Evolutionary conservation across 2,329 filamentous ascomycete species (phyloP).

Genomic region (Acrocalymma vagum): DNA sequence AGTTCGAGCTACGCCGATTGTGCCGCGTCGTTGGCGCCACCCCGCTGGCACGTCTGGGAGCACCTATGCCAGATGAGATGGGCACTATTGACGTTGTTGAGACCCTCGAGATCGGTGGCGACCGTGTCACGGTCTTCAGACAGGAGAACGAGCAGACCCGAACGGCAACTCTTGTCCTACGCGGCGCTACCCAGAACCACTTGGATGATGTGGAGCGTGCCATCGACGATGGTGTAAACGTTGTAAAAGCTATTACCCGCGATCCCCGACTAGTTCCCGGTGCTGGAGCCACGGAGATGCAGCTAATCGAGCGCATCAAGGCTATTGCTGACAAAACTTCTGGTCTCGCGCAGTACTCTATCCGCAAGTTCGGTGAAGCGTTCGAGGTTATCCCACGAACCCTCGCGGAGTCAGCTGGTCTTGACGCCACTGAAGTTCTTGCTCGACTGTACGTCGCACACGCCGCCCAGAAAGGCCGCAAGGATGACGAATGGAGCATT

Average conservation of each 20-base stretch:
- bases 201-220: slow-evolving; percentile 96
- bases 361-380: slow-evolving; percentile 96
- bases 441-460: slow-evolving; percentile 93
- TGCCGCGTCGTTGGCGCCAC: slow-evolving; percentile 97
- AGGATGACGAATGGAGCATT: slow-evolving; percentile 82
- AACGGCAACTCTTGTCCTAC: slow-evolving; percentile 91
- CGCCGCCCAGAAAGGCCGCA: slow-evolving; percentile 63
- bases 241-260: slow-evolving; percentile 96
- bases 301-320: slow-evolving; percentile 91
- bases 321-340: slow-evolving; percentile 91
- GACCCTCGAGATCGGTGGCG: slow-evolving; percentile 96
- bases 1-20: slow-evolving; percentile 93
- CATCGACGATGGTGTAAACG: slow-evolving; percentile 97
- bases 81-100: slow-evolving; percentile 93
- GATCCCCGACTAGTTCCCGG: slow-evolving; percentile 91
- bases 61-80: slow-evolving; percentile 99
- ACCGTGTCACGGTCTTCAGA: slow-evolving; percentile 97
- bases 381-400: slow-evolving; percentile 97
- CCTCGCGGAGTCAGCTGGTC: slow-evolving; percentile 90
- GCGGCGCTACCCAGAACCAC: slow-evolving; percentile 97
- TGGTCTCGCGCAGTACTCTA: slow-evolving; percentile 92
- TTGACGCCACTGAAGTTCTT: slow-evolving; percentile 96
- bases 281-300: slow-evolving; percentile 92
- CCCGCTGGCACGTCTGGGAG: slow-evolving; percentile 92
- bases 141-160: slow-evolving; percentile 93